A percentile compares a stretch with the other conserved stretches of the same genome.
These are phyloP conservation scores for Alternaria burnsii DNA, from an alignment of 2,329 filamentous ascomycete genomes.

Conservation along the genomic window DNA sequence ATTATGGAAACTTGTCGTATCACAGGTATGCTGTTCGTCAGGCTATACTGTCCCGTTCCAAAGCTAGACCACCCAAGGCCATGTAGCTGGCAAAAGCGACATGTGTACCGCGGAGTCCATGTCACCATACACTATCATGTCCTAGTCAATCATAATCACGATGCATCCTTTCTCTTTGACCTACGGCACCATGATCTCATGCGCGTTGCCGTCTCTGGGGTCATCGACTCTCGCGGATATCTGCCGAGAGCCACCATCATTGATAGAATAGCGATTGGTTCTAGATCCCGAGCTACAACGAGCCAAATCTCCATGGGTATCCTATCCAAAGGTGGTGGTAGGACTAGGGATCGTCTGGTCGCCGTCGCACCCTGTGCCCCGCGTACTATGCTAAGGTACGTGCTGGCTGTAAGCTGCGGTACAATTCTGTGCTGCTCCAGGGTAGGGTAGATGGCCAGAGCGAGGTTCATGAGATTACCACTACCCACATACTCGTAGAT, in stretches of 20 bases:
- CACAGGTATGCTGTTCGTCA: no score
- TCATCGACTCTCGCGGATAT: conserved; percentile 26
- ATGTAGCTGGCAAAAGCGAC: no score
- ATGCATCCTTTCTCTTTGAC: conserved; percentile 5
- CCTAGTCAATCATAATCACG: neutral
- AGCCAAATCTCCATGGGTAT: conserved; percentile 55
- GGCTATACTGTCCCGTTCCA: no score
- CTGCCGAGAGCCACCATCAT: conserved; percentile 46
- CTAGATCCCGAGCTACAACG: conserved; percentile 50
- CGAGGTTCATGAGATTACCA: conserved; percentile 56
- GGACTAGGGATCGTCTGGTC: neutral
- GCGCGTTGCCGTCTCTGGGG: conserved; percentile 19
- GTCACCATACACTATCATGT: neutral
- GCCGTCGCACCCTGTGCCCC: neutral
- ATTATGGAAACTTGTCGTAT: neutral
- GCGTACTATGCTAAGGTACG: conserved; percentile 35
- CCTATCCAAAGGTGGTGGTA: conserved; percentile 10
- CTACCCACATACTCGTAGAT: conserved; percentile 54
- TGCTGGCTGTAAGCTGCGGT: conserved; percentile 38
- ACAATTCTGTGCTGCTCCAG: conserved; percentile 50
- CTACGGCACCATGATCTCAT: conserved; percentile 29
- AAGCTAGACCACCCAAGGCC: no score
- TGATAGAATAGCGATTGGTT: conserved; percentile 50
- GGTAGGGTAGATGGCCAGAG: conserved; percentile 57
- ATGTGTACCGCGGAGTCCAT: no score